A percentile compares a stretch with the other conserved stretches of the same genome.
Conservation (phyloP, 306 rosid genomes). For the Bauhinia variegata region DNA sequence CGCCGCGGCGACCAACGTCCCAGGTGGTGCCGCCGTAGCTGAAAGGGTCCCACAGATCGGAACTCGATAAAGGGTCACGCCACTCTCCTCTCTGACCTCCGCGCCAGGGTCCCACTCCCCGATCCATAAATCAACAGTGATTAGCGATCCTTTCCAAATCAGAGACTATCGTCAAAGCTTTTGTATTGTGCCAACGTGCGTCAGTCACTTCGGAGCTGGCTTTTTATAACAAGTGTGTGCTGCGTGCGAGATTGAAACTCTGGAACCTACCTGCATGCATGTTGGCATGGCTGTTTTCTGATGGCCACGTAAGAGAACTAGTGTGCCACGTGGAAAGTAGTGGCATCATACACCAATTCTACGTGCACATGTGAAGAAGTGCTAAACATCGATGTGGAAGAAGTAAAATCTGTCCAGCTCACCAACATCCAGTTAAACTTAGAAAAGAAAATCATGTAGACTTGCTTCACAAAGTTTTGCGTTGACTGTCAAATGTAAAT, state of each 20-base stretch:
- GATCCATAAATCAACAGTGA: not conserved
- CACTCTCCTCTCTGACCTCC: not conserved
- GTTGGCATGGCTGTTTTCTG: not conserved
- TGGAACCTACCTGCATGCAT: conserved; percentile 1
- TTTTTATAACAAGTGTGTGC: not conserved
- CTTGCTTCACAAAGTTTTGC: too few species aligned
- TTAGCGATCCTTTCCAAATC: too few species aligned
- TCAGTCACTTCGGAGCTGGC: not conserved
- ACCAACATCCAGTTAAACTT: too few species aligned
- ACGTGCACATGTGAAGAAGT: too few species aligned
- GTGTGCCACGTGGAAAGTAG: conserved; percentile 2
- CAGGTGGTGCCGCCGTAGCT: not conserved
- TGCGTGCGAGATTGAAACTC: not conserved
- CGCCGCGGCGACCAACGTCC: not conserved
- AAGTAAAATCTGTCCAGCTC: too few species aligned
- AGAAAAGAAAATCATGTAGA: too few species aligned
- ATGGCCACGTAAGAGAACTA: conserved; percentile 15
- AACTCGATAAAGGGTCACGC: not conserved
- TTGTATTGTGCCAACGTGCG: too few species aligned
- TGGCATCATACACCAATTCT: too few species aligned
- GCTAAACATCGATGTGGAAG: too few species aligned
- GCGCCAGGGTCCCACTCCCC: conserved; percentile 29
- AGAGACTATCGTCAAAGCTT: too few species aligned
- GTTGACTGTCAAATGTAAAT: too few species aligned
- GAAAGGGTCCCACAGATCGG: conserved; percentile 28